Evolutionary conservation across 2,329 filamentous ascomycete species (phyloP).

Genomic region (Botrytis hyacinthi): DNA sequence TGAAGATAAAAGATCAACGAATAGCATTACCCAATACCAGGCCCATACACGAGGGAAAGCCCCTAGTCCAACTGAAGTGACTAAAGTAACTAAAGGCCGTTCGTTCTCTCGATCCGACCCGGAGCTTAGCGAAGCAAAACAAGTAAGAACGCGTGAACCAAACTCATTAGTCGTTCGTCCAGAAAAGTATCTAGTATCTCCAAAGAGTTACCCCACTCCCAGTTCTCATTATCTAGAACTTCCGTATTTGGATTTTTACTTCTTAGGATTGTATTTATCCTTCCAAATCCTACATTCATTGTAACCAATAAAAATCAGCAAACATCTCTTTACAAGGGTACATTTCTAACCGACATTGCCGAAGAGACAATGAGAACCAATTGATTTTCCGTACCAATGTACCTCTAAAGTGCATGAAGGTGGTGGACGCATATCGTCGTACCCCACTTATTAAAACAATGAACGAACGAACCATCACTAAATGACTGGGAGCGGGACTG

Average conservation of each 20-base stretch:
- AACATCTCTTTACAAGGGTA: slow-evolving; percentile 11
- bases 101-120: slow-evolving; percentile 12
- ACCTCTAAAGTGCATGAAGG: slow-evolving; percentile 8
- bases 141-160: slow-evolving; percentile 8
- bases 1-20: neutral
- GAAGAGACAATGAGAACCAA: slow-evolving; percentile 17
- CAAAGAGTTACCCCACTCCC: neutral
- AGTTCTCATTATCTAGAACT: slow-evolving; percentile 5
- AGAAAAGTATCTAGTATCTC: neutral
- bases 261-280: slow-evolving; percentile 72
- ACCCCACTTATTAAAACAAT: slow-evolving; percentile 24
- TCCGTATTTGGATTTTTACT: slow-evolving; percentile 24
- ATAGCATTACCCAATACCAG: neutral
- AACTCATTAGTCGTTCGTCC: slow-evolving; percentile 14
- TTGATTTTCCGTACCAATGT: slow-evolving; percentile 17
- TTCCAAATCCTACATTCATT: slow-evolving; percentile 79
- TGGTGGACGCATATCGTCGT: slow-evolving; percentile 13
- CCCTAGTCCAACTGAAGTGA: neutral
- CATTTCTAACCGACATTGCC: slow-evolving; percentile 17
- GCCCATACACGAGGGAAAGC: neutral
- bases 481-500: slow-evolving; percentile 23
- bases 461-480: slow-evolving; percentile 22
- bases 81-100: neutral
- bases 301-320: slow-evolving; percentile 10
- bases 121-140: slow-evolving; percentile 3